These are phyloP conservation scores for Hypocreales sp. DNA, from an alignment of 2,329 filamentous ascomycete species.

Conservation along the genomic window DNA sequence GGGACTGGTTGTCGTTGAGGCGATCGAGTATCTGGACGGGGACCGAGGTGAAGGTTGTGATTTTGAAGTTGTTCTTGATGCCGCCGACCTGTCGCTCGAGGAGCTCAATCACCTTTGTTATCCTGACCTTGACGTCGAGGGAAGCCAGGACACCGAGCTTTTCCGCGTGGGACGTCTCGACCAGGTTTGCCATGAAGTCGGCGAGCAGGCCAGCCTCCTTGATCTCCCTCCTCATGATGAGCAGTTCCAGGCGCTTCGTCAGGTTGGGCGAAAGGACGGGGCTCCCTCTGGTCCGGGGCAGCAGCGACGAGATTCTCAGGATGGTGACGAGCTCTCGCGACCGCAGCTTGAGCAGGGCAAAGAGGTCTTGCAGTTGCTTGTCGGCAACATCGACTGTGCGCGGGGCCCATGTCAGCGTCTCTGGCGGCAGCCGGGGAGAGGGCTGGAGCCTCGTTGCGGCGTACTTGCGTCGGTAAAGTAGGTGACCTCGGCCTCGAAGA, in stretches of 20 bases:
- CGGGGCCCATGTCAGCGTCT: no score
- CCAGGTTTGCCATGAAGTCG: conserved; percentile 92
- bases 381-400: conserved; percentile 27
- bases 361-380: conserved; percentile 51
- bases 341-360: conserved; percentile 66
- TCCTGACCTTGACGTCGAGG: conserved; percentile 59
- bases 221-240: conserved; percentile 69
- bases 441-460: conserved; percentile 7
- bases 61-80: conserved; percentile 77
- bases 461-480: conserved; percentile 55
- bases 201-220: conserved; percentile 73
- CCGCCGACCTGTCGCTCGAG: conserved; percentile 66
- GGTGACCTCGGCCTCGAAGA: conserved; percentile 68
- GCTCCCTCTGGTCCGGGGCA: conserved; percentile 51
- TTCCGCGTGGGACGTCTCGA: conserved; percentile 78
- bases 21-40: conserved; percentile 46
- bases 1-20: conserved; percentile 23
- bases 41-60: conserved; percentile 61
- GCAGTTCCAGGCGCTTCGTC: conserved; percentile 71
- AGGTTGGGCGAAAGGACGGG: conserved; percentile 67
- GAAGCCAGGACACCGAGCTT: conserved; percentile 79
- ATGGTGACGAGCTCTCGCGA: conserved; percentile 78
- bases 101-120: conserved; percentile 71
- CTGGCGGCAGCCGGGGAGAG: no score
- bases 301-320: conserved; percentile 69